Percentiles rank a stretch among this genome's conserved stretches.
phyloP scores from a whole-genome alignment of 805 yeast species.

The Candida silvicultrix region DNA sequence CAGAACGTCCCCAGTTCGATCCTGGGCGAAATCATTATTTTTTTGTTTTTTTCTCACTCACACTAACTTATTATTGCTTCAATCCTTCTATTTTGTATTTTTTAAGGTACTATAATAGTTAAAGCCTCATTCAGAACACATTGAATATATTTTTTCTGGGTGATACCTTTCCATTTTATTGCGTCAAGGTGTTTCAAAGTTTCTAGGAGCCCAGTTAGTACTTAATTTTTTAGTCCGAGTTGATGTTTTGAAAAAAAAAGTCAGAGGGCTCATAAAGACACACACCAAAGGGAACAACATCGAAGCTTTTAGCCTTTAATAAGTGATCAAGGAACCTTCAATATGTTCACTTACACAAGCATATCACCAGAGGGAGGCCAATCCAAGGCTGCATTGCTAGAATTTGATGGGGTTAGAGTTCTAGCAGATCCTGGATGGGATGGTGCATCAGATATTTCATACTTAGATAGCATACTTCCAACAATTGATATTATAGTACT shows the following conservation, averaged over 20 bases:
- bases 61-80: too few species aligned
- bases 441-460: constrained; percentile 37
- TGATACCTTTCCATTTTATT: too few species aligned
- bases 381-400: constrained; percentile 40
- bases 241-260: background rate
- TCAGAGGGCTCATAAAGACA: background rate
- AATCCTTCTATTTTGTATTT: too few species aligned
- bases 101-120: too few species aligned
- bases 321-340: background rate
- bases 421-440: constrained; percentile 77
- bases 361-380: constrained; percentile 15
- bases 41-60: too few species aligned
- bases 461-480: constrained; percentile 35
- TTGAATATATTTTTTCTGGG: too few species aligned
- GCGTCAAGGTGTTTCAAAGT: too few species aligned
- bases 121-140: background rate
- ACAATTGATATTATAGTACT: constrained; percentile 63
- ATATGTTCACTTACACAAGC: constrained; percentile 21
- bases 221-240: background rate
- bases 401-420: constrained; percentile 51
- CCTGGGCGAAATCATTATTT: constrained; percentile 93
- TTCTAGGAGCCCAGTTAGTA: background rate
- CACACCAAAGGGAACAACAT: background rate
- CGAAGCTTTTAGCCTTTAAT: too few species aligned
- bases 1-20: constrained; percentile 99